phyloP scores from a whole-genome alignment of 345 rosid genomes.

The Kernera saxatilis region DNA sequence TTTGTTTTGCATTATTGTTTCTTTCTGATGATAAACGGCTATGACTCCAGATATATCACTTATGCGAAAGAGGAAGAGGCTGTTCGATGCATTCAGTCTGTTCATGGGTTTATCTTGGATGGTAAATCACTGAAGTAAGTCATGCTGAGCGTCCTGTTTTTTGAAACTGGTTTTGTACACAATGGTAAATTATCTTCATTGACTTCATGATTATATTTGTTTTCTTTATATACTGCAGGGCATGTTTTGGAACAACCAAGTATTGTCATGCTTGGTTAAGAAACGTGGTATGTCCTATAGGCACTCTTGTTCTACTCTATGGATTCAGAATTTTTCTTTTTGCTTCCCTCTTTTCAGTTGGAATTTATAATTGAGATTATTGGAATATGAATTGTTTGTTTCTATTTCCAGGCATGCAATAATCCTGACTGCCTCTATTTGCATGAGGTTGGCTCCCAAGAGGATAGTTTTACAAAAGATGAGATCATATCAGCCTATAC shows the following conservation, averaged over 20 bases:
- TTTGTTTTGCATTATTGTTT: not conserved
- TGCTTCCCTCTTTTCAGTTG: not conserved
- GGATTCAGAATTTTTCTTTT: not conserved
- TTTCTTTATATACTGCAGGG: constrained; percentile 42
- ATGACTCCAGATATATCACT: constrained; percentile 60
- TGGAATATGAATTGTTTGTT: not conserved
- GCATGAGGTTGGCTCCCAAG: constrained; percentile 89
- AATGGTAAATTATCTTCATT: not conserved
- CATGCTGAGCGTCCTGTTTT: not conserved
- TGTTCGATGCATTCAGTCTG: constrained; percentile 81
- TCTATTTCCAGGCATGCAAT: constrained; percentile 65
- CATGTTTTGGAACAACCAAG: constrained; percentile 93
- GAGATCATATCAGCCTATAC: constrained; percentile 79
- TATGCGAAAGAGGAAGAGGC: constrained; percentile 88
- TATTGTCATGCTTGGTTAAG: constrained; percentile 98
- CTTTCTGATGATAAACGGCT: not conserved
- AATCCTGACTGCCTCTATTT: constrained; percentile 93
- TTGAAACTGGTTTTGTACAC: not conserved
- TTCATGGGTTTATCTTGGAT: constrained; percentile 86
- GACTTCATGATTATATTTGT: not conserved
- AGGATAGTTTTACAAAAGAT: constrained; percentile 95
- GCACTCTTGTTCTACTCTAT: constrained; percentile 6
- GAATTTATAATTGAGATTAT: not conserved
- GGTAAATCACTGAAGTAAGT: constrained; percentile 65
- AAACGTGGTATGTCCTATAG: constrained; percentile 49